These are phyloP conservation scores for Nymphaea thermarum DNA, from an alignment of 164 flowering plant species.

Conservation along the genomic window DNA sequence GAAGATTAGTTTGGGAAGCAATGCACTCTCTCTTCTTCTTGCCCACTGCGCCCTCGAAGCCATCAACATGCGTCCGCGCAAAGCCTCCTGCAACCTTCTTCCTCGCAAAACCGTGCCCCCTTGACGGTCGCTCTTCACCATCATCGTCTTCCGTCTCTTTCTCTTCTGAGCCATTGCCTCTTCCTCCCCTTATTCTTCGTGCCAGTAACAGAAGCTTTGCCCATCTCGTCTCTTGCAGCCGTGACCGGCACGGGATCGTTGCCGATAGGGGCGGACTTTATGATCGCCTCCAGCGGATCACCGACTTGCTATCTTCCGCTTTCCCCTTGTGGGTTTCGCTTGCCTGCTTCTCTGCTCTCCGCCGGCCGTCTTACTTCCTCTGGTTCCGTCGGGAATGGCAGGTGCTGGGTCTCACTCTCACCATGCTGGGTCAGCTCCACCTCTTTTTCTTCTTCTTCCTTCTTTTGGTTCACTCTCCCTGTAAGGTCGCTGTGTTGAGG, in stretches of 20 bases:
- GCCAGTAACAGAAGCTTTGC: background rate
- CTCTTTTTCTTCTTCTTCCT: background rate
- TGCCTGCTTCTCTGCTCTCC: slow-evolving; percentile 55
- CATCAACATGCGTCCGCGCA: too few relatives aligned
- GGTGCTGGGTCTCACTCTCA: slow-evolving; percentile 47
- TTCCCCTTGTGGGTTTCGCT: slow-evolving; percentile 80
- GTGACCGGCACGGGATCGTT: background rate
- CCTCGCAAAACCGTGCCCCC: background rate
- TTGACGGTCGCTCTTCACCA: background rate
- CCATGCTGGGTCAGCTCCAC: slow-evolving; percentile 41
- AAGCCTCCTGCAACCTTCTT: too few relatives aligned
- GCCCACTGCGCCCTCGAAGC: too few relatives aligned
- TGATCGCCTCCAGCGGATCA: background rate
- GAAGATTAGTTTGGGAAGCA: too few relatives aligned
- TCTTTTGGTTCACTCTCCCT: background rate
- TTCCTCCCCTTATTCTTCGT: background rate
- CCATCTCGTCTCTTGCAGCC: background rate
- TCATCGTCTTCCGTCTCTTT: background rate
- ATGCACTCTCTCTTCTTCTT: too few relatives aligned
- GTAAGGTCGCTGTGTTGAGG: background rate
- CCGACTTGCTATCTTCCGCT: slow-evolving; percentile 51
- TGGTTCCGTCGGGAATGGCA: slow-evolving; percentile 56
- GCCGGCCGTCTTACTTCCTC: slow-evolving; percentile 39
- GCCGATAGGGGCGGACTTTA: background rate
- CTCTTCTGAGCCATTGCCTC: background rate